Conservation (phyloP, 805 yeast genomes). For the Wickerhamomyces pijperi region DNA sequence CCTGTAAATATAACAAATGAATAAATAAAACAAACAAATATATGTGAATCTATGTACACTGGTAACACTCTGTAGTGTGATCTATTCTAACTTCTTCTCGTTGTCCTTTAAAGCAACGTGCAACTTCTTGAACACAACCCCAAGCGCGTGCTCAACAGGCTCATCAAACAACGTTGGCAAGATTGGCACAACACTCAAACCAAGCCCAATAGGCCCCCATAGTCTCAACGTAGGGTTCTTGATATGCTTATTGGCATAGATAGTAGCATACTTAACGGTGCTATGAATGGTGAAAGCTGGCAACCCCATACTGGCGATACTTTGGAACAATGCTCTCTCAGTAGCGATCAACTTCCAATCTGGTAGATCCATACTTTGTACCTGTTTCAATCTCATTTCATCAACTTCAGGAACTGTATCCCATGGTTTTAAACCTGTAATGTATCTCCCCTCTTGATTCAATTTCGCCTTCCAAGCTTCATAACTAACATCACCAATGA, state of each 20-base stretch:
- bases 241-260: constrained; percentile 43
- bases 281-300: constrained; percentile 83
- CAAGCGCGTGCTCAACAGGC: constrained; percentile 67
- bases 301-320: constrained; percentile 75
- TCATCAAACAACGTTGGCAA: constrained; percentile 74
- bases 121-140: constrained; percentile 45
- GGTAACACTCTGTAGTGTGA: too few species aligned
- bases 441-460: constrained; percentile 53
- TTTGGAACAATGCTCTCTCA: constrained; percentile 71
- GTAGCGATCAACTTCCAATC: constrained; percentile 60
- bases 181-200: constrained; percentile 66
- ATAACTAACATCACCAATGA: constrained; percentile 63
- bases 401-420: constrained; percentile 32
- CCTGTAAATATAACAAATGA: too few species aligned
- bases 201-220: constrained; percentile 73
- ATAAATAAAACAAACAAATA: too few species aligned
- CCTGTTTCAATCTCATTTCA: constrained; percentile 22
- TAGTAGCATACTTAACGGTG: constrained; percentile 58
- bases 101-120: constrained; percentile 14
- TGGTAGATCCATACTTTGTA: constrained; percentile 26
- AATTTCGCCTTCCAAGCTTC: constrained; percentile 64
- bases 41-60: too few species aligned
- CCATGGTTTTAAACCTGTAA: constrained; percentile 62
- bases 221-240: constrained; percentile 36
- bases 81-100: not conserved